Conservation (phyloP, 1,284 basidiomycete species). For the Stereum hirsutum region DNA sequence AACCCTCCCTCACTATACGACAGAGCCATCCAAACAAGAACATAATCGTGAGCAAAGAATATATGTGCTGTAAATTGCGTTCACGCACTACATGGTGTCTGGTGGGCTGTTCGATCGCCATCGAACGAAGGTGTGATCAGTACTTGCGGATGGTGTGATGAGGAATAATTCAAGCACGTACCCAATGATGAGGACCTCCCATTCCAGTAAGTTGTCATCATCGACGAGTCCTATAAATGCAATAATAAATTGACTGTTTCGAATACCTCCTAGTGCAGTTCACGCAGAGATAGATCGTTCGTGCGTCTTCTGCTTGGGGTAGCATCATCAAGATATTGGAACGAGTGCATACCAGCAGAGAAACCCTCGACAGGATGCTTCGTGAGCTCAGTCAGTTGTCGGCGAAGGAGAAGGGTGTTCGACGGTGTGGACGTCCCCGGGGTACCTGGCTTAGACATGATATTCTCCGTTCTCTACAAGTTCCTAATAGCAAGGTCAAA, state of each 20-base stretch:
- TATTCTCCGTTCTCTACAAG: too few relatives aligned
- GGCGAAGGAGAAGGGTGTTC: slow-evolving; percentile 67
- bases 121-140: slow-evolving; percentile 5
- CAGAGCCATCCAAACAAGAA: slow-evolving; percentile 1
- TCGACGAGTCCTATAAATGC: slow-evolving; percentile 75
- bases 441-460: slow-evolving; percentile 5
- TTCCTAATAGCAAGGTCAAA: too few relatives aligned
- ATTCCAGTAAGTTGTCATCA: slow-evolving; percentile 88
- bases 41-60: too few relatives aligned
- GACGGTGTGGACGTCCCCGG: slow-evolving; percentile 27
- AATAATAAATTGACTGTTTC: not conserved
- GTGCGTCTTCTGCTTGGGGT: too few relatives aligned
- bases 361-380: slow-evolving; percentile 91
- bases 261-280: too few relatives aligned
- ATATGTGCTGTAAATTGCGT: too few relatives aligned
- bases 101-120: slow-evolving; percentile 46
- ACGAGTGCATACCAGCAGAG: slow-evolving; percentile 62
- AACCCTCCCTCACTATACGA: slow-evolving; percentile 79
- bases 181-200: slow-evolving; percentile 93
- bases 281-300: too few relatives aligned
- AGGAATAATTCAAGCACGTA: slow-evolving; percentile 26
- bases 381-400: slow-evolving; percentile 80
- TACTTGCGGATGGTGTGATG: slow-evolving; percentile 1
- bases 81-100: slow-evolving; percentile 81
- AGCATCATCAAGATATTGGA: slow-evolving; percentile 8